Base-by-base conservation (phyloP, 768 basidiomycete genomes). In the Kwoniella shandongensis region DNA sequence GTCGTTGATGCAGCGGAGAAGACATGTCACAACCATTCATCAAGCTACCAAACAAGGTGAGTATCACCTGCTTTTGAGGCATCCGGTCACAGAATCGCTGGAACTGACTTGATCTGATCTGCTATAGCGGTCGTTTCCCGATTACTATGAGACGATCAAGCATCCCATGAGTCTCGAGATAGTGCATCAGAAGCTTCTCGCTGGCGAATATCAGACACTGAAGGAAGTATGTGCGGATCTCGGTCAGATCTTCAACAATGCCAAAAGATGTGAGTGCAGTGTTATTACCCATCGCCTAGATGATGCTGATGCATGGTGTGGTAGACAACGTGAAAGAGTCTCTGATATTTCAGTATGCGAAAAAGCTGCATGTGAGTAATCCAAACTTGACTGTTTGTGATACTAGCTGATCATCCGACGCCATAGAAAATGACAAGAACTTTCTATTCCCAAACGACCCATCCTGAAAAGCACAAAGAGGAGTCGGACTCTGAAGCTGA, bases 211-310 rank as follows among this genome's bases (percentile, higher is more conserved):
- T 48, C 49, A 65, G 13, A 69, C 68, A 10, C 40, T 73, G 11
- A 66, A 64, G 41, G 69, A 61, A 26, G 75, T 74, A 26, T 57
- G 54, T 26, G 45, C 51, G 29, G 75, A 76, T 57, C 39, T 76
- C 6, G 70, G 70, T 10, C 67, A 73, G 57, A 73, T 76, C 41
- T 76, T 67, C 52, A 65, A 57, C 41, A 76, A 76, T 47, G 75
- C 75, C 17, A 76, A 76, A 52, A 55, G 73, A 68, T 76, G 75
- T 76, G 48, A 62, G 75, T 57, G 6, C 10, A n/a, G 18, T 48
- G n/a, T 29, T 27, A 3, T 11, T 6, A 51, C 26, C 2, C 26
- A 25, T 4, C 15, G 10, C 36, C n/a, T 8, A 4, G 5, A 4
- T 29, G 20, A 59, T 0, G 26, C 6, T 57, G 50, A 54, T 17